A percentile compares a stretch with the other conserved stretches of the same genome.
Conservation (phyloP, 495 filamentous ascomycete genomes). For the Penicillium ochrochloron region DNA sequence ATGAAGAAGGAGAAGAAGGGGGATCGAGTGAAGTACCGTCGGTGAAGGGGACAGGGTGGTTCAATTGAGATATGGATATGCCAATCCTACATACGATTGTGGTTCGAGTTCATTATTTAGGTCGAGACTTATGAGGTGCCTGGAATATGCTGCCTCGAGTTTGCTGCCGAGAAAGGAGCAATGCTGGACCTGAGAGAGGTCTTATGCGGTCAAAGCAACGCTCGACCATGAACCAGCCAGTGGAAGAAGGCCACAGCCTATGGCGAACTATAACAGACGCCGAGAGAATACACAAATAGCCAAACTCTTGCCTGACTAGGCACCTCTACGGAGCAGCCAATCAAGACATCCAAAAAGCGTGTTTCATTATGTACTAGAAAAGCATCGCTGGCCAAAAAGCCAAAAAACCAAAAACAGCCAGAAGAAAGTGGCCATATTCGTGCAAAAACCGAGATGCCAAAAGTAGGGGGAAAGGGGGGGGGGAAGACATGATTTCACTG, state of each 20-base stretch:
- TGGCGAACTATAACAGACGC: not conserved
- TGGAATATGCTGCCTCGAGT: not conserved
- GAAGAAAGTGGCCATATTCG: constrained; percentile 10
- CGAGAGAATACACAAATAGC: not conserved
- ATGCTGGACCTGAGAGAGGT: not conserved
- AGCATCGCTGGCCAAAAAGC: constrained; percentile 15
- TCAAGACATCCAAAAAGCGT: constrained; percentile 8
- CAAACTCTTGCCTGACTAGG: not conserved
- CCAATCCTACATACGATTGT: not conserved
- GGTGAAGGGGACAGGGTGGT: not conserved
- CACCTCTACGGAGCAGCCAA: constrained; percentile 6
- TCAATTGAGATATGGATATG: not conserved
- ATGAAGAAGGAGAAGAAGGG: constrained; percentile 67
- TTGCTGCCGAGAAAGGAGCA: not conserved
- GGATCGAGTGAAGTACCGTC: constrained; percentile 48
- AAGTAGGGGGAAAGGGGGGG: constrained; percentile 14
- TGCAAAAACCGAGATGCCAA: constrained; percentile 11
- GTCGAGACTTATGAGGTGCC: not conserved
- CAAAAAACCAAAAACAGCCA: constrained; percentile 10
- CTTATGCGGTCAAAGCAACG: not conserved
- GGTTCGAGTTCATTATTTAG: not conserved
- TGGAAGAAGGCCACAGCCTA: not conserved
- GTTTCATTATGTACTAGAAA: constrained; percentile 28
- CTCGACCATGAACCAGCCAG: not conserved
- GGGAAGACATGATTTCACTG: constrained; percentile 20